These are phyloP conservation scores for Daldinia caldariorum DNA, from an alignment of 495 filamentous ascomycete genomes.

Conservation along the genomic window DNA sequence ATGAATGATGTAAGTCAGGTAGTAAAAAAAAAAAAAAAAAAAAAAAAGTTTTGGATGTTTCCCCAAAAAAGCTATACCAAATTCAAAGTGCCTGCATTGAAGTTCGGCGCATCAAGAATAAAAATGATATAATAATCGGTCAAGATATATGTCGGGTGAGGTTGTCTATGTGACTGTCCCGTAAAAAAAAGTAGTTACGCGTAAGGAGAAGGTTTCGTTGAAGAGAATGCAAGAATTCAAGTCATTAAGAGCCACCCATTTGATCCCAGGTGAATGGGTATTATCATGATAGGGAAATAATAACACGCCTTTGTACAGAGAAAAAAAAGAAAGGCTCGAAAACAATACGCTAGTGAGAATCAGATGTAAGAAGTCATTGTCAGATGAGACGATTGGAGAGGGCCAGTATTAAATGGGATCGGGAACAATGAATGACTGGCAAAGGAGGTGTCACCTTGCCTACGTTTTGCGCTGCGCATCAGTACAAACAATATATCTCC, in stretches of 20 bases:
- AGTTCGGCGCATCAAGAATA: conserved; percentile 19
- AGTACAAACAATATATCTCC: conserved; percentile 13
- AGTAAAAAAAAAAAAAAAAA: too few relatives aligned
- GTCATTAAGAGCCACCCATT: conserved; percentile 33
- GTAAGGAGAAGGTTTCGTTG: conserved; percentile 7
- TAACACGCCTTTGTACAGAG: conserved; percentile 19
- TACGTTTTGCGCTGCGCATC: conserved; percentile 21
- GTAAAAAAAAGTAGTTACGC: conserved; percentile 6
- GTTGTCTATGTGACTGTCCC: conserved; percentile 7
- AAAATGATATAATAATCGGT: conserved; percentile 3
- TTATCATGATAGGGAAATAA: conserved; percentile 17
- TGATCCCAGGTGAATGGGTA: conserved; percentile 23
- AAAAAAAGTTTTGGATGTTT: not conserved
- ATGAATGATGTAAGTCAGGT: conserved; percentile 2
- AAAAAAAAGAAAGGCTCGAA: conserved; percentile 28
- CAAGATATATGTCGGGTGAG: conserved; percentile 3
- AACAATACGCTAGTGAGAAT: conserved; percentile 24
- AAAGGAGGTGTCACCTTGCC: conserved; percentile 16
- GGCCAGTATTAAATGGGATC: conserved; percentile 31
- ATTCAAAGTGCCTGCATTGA: conserved; percentile 45
- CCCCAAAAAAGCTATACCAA: conserved; percentile 27
- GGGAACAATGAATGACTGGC: conserved; percentile 34
- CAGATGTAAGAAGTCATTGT: conserved; percentile 32
- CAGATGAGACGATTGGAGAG: conserved; percentile 22
- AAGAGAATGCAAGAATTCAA: conserved; percentile 12